phyloP scores from a whole-genome alignment of 345 rosid genomes.

The Eucalyptus coolabah region DNA sequence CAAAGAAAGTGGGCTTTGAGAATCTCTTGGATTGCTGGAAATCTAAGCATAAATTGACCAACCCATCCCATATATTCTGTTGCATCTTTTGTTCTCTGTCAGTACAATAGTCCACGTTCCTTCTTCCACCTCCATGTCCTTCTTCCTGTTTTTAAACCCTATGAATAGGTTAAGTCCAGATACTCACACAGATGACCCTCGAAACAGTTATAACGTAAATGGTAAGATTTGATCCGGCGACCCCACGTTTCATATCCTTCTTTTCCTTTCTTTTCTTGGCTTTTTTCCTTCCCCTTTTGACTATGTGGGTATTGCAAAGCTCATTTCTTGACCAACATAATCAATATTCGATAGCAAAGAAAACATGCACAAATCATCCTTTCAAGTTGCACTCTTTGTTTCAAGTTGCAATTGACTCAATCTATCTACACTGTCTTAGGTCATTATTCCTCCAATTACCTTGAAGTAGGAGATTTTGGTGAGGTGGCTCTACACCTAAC shows the following conservation, averaged over 20 bases:
- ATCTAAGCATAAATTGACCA: conserved; percentile 1
- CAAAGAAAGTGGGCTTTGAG: background rate
- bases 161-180: background rate
- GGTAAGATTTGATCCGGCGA: background rate
- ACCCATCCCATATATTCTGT: background rate
- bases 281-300: background rate
- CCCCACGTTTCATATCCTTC: background rate
- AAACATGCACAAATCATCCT: background rate
- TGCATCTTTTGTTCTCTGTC: background rate
- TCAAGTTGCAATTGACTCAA: background rate
- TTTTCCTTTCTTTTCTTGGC: background rate
- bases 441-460: background rate
- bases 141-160: background rate
- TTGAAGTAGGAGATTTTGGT: background rate
- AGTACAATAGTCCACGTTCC: background rate
- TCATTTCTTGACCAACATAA: background rate
- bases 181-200: background rate
- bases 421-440: background rate
- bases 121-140: background rate
- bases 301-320: background rate
- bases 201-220: background rate
- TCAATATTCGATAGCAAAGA: background rate
- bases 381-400: background rate
- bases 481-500: background rate
- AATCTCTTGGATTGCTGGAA: background rate